phyloP scores from a whole-genome alignment of 164 flowering plant genomes.

The Tetracentron sinense region DNA sequence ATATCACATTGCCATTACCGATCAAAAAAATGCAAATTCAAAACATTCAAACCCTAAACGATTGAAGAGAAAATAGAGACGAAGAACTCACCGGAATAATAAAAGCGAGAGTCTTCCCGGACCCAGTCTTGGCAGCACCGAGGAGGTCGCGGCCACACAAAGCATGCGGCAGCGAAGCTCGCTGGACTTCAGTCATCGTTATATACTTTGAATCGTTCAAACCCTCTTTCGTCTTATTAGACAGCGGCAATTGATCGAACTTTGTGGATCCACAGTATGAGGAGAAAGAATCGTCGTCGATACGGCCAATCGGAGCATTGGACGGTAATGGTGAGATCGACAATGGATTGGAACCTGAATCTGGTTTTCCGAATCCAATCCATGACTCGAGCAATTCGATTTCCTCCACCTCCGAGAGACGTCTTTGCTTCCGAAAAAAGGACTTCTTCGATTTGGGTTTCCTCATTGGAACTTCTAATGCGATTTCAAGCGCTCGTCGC shows the following conservation, averaged over 20 bases:
- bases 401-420: conserved; percentile 49
- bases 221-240: conserved; percentile 62
- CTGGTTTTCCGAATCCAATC: conserved; percentile 75
- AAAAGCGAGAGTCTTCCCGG: conserved; percentile 92
- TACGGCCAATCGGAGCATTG: conserved; percentile 42
- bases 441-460: conserved; percentile 24
- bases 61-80: not conserved
- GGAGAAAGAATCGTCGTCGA: conserved; percentile 43
- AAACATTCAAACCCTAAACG: not conserved
- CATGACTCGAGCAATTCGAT: conserved; percentile 59
- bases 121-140: conserved; percentile 96
- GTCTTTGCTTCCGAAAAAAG: conserved; percentile 28
- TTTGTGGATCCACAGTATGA: conserved; percentile 53
- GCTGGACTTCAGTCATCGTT: conserved; percentile 77
- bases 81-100: conserved; percentile 70
- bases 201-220: conserved; percentile 35
- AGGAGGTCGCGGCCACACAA: conserved; percentile 86
- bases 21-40: not conserved
- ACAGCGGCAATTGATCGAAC: conserved; percentile 70
- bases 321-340: conserved; percentile 47
- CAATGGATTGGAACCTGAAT: conserved; percentile 71
- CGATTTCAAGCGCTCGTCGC: too few relatives aligned
- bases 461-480: not conserved
- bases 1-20: too few relatives aligned
- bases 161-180: conserved; percentile 84